Evolutionary conservation across 2,329 filamentous ascomycete species (phyloP), one percentile per base, ranked within the genome.

Genomic region (Cladosporium phlei): DNA sequence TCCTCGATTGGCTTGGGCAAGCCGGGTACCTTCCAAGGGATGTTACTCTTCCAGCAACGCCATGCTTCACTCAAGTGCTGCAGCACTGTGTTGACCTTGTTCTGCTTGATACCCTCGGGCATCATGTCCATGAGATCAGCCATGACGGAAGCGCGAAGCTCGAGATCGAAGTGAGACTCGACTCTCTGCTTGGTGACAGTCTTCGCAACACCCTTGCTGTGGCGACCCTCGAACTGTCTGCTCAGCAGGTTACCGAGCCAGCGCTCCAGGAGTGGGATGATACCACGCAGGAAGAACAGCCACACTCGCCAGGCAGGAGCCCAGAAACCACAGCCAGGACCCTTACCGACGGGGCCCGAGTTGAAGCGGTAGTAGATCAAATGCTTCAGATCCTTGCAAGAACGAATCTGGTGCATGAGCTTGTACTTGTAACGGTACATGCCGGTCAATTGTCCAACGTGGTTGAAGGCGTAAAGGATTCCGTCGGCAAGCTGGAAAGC

Each of bases 361-460:
- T 98, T 98, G 73, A 98, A 98, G 39, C 91, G 86, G 68, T 97
- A 97, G 73, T 98, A 98, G 56, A 98, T 97, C 52, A 98, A 73
- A 78, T 98, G 93, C 79, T 98, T 98, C 64, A 98, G 68, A 70
- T 98, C 93, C 70, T 98, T 98, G 76, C 93, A 98, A 1, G 93
- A 95, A 59, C 93, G 88, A 59, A 98, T 98, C 69, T 98, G 93
- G 66, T 98, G 93, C 93, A 98, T 98, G 47, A 98, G 77, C 76
- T 98, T 98, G 75, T 98, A 98, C 76, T 98, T 98, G 79, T 98
- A 98, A 51, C 93, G 86, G 71, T 98, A 98, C 93, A 98, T 98
- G 65, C 93, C 93, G 12, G 93, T 98, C 52, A 98, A 75, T 68
- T 98, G 94, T 52, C 93, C 93, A 48, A 98, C 93, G 59, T 98